phyloP scores from a whole-genome alignment of 1,139 yeast species.

The Pichia sp. region DNA sequence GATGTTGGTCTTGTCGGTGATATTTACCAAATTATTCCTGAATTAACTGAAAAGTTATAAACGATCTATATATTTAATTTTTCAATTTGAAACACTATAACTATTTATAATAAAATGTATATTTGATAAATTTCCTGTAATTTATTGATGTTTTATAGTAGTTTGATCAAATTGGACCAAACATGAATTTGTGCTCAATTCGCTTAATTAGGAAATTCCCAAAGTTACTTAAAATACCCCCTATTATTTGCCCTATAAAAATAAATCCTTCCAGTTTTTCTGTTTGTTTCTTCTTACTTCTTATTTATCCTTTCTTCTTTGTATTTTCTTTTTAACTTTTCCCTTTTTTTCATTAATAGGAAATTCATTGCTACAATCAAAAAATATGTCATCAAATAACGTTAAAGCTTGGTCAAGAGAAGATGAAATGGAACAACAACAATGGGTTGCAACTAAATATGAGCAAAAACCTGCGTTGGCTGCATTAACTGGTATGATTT shows the following conservation, averaged over 20 bases:
- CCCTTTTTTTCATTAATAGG: not conserved
- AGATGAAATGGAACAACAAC: constrained; percentile 39
- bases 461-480: constrained; percentile 52
- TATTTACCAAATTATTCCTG: constrained; percentile 77
- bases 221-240: not conserved
- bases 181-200: not conserved
- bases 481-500: constrained; percentile 52
- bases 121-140: not conserved
- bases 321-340: not conserved
- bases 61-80: not conserved
- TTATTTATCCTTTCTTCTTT: not conserved
- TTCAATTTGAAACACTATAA: not conserved
- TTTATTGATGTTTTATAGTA: not conserved
- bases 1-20: constrained; percentile 91
- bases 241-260: not conserved
- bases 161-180: no score
- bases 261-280: not conserved
- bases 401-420: constrained; percentile 21
- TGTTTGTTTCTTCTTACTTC: not conserved
- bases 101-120: not conserved
- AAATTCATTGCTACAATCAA: not conserved
- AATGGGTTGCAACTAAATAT: constrained; percentile 36
- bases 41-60: constrained; percentile 66
- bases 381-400: not conserved
- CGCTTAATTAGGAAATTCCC: not conserved